Conservation (phyloP, 1,139 yeast species). For the Pichia sp. region DNA sequence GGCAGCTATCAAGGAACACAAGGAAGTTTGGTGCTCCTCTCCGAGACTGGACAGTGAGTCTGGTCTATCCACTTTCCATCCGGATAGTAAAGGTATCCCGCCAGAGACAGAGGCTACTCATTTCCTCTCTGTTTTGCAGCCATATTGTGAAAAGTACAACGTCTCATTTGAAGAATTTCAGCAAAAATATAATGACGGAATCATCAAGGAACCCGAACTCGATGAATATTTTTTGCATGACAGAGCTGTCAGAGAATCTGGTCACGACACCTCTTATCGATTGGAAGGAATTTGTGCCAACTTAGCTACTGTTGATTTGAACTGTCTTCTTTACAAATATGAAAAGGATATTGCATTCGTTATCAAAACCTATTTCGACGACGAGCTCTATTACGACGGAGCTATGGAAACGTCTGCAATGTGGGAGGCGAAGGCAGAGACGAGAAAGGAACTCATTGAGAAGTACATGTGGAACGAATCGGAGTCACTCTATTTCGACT, state of each 20-base stretch:
- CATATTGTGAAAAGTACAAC: constrained; percentile 59
- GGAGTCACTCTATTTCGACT: constrained; percentile 77
- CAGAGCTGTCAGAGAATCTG: constrained; percentile 93
- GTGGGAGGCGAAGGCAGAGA: constrained; percentile 56
- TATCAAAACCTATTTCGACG: constrained; percentile 50
- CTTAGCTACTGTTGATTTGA: constrained; percentile 86
- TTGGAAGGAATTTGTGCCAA: constrained; percentile 86
- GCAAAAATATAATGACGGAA: constrained; percentile 58
- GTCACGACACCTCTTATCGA: constrained; percentile 92
- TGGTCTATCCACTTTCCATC: constrained; percentile 85
- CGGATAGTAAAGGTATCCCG: constrained; percentile 86
- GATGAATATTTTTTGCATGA: constrained; percentile 91
- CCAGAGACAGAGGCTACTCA: constrained; percentile 96
- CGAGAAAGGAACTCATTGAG: constrained; percentile 51
- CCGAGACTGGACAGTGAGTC: constrained; percentile 75
- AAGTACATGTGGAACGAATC: constrained; percentile 81
- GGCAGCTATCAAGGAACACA: constrained; percentile 86
- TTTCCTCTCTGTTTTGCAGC: constrained; percentile 64
- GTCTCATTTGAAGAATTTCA: constrained; percentile 65
- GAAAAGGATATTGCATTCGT: constrained; percentile 75
- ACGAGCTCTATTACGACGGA: constrained; percentile 37
- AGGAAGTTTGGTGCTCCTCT: constrained; percentile 64
- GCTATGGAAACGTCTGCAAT: constrained; percentile 39
- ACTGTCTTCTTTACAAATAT: constrained; percentile 81
- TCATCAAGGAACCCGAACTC: constrained; percentile 63